A percentile compares a stretch with the other conserved stretches of the same genome.
These are phyloP conservation scores for Heritiera littoralis DNA, from an alignment of 345 rosid genomes.

Conservation along the genomic window DNA sequence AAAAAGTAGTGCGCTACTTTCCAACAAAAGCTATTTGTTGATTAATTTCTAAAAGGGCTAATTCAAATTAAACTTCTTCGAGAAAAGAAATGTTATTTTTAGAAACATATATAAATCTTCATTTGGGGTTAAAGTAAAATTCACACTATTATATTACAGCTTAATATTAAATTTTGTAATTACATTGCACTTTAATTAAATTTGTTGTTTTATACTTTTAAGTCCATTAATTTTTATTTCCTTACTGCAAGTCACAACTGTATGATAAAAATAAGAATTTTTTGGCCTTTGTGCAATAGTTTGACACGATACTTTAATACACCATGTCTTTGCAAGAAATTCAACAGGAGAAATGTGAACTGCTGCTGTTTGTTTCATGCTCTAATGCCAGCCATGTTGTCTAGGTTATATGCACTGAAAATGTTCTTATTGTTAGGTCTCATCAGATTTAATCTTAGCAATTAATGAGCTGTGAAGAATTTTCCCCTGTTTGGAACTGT, in stretches of 20 bases:
- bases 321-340: not conserved
- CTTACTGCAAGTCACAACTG: no score
- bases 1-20: not conserved
- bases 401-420: slow-evolving; percentile 13
- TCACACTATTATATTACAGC: no score
- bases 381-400: not conserved
- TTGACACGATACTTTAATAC: not conserved
- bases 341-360: not conserved
- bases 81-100: not conserved
- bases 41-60: not conserved
- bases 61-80: not conserved
- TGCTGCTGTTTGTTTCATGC: not conserved
- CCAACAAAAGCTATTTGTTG: not conserved
- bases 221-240: no score
- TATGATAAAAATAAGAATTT: no score
- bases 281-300: not conserved
- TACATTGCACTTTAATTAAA: no score
- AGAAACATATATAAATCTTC: not conserved
- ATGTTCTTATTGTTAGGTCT: not conserved
- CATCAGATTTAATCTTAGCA: not conserved
- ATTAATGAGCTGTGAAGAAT: slow-evolving; percentile 19
- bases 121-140: not conserved
- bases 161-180: no score
- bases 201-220: no score
- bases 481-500: not conserved